phyloP scores from a whole-genome alignment of 1,284 basidiomycete genomes.

The Marasmius fiardii region DNA sequence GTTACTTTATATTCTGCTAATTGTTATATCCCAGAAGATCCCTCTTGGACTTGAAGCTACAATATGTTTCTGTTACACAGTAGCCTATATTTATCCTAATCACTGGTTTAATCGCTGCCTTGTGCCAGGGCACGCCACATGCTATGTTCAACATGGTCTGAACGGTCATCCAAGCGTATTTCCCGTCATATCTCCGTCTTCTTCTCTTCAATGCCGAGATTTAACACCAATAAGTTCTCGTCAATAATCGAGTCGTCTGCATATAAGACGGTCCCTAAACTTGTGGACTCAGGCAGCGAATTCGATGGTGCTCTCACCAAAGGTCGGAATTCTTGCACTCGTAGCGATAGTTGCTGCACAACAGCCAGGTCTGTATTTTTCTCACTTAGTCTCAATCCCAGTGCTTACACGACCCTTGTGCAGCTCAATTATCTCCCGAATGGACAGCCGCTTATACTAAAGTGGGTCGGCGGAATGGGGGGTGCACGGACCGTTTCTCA shows the following conservation, averaged over 20 bases:
- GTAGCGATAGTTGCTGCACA: not conserved
- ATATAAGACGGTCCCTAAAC: not conserved
- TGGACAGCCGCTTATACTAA: slow-evolving; percentile 55
- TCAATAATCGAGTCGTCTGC: not conserved
- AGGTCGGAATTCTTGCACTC: not conserved
- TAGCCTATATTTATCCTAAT: not conserved
- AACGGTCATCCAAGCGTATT: not conserved
- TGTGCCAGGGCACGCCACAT: not conserved
- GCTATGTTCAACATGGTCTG: not conserved
- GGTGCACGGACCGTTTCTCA: not conserved
- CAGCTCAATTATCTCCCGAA: slow-evolving; percentile 46
- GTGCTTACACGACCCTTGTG: not conserved
- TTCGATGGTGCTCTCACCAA: not conserved
- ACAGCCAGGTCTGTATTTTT: slow-evolving; percentile 15
- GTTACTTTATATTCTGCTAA: not conserved
- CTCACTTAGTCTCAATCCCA: not conserved
- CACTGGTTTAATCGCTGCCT: not conserved
- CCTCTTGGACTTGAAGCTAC: not conserved
- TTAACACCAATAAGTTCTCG: not conserved
- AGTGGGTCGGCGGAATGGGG: slow-evolving; percentile 22
- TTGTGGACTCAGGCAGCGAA: not conserved
- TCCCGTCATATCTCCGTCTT: not conserved
- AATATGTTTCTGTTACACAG: not conserved
- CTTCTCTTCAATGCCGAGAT: not conserved
- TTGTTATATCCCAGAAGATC: not conserved